Evolutionary conservation across 2,329 filamentous ascomycete species (phyloP).

Genomic region (Monosporascus sp.): DNA sequence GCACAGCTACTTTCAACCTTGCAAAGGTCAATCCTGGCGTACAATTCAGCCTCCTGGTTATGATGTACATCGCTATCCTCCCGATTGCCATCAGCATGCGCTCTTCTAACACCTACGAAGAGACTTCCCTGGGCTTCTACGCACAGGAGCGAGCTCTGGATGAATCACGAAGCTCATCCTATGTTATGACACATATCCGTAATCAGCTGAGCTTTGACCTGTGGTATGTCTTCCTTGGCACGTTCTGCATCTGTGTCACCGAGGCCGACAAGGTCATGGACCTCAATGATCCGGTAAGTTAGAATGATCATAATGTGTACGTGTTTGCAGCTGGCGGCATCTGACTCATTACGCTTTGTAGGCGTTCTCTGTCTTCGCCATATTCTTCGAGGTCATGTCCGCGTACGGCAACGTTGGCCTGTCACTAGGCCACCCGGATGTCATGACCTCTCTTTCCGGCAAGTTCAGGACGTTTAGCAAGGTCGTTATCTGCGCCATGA

Average conservation of each 20-base stretch:
- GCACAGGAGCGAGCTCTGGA: slow-evolving; percentile 21
- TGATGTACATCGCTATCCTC: slow-evolving; percentile 63
- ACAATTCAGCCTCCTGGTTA: slow-evolving; percentile 55
- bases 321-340: no score
- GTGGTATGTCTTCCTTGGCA: slow-evolving; percentile 38
- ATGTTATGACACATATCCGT: no score
- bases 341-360: slow-evolving; percentile 42
- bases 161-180: neutral
- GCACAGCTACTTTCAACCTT: neutral
- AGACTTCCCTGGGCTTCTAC: slow-evolving; percentile 59
- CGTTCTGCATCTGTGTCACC: no score
- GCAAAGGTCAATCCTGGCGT: slow-evolving; percentile 22
- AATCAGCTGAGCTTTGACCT: slow-evolving; percentile 59
- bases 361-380: slow-evolving; percentile 54
- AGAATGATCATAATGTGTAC: no score
- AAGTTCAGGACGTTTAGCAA: slow-evolving; percentile 51
- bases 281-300: no score
- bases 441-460: slow-evolving; percentile 50
- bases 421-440: slow-evolving; percentile 47
- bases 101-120: slow-evolving; percentile 68
- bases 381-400: slow-evolving; percentile 52
- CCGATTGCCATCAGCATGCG: slow-evolving; percentile 60
- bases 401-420: slow-evolving; percentile 60
- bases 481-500: slow-evolving; percentile 51
- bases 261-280: no score